These are phyloP conservation scores for Tolypocladium guangdongense DNA, from an alignment of 2,329 filamentous ascomycete genomes.

Conservation along the genomic window DNA sequence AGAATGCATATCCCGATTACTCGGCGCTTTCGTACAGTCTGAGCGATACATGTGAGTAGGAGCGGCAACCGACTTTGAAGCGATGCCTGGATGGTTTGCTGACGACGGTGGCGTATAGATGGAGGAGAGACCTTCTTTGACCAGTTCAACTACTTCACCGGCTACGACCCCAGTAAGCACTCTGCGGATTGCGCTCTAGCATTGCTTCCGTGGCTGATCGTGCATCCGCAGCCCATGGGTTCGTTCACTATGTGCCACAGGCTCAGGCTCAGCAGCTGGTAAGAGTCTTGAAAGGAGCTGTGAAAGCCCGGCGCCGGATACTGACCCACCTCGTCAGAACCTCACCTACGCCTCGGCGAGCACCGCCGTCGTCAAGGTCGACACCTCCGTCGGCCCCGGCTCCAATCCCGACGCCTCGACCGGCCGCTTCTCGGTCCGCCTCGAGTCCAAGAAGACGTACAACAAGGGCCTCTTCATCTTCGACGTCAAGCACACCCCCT, in stretches of 20 bases:
- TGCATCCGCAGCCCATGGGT: constrained; percentile 26
- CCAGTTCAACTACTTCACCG: constrained; percentile 41
- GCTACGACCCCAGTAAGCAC: constrained; percentile 34
- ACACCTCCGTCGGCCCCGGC: constrained; percentile 41
- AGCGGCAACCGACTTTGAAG: not conserved
- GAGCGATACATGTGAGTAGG: constrained; percentile 35
- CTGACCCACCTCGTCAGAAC: constrained; percentile 32
- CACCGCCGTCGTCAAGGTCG: constrained; percentile 48
- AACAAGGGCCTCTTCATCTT: constrained; percentile 57
- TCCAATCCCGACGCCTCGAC: constrained; percentile 39
- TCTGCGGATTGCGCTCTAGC: no score
- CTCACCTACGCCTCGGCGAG: constrained; percentile 46
- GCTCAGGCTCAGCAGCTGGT: constrained; percentile 30
- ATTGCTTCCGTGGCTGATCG: not conserved
- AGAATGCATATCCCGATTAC: constrained; percentile 38
- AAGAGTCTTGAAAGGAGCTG: constrained; percentile 8
- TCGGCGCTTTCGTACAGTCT: constrained; percentile 33
- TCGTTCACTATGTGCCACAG: constrained; percentile 42
- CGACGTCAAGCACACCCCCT: constrained; percentile 52
- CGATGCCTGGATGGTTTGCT: not conserved
- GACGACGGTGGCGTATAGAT: constrained; percentile 22
- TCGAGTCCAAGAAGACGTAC: constrained; percentile 50
- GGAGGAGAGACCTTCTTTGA: constrained; percentile 41
- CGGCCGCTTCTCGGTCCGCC: constrained; percentile 52
- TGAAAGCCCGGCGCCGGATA: not conserved